phyloP scores from a whole-genome alignment of 129 eudicot species.

The Centella asiatica region DNA sequence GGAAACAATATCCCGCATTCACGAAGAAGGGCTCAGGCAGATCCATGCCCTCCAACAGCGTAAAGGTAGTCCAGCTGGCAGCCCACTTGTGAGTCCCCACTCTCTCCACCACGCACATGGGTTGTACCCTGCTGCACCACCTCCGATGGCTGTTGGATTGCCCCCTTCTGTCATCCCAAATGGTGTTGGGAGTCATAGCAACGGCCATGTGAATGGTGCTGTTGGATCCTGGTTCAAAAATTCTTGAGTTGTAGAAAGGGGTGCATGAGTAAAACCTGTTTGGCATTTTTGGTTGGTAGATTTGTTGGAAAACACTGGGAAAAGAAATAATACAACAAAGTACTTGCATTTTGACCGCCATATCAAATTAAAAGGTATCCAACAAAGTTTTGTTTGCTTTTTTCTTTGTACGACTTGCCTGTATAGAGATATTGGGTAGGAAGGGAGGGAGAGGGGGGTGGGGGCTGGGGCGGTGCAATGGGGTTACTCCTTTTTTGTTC shows the following conservation, averaged over 20 bases:
- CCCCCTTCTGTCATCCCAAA: constrained; percentile 50
- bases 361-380: constrained; percentile 21
- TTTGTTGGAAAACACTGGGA: constrained; percentile 22
- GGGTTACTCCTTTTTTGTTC: too few relatives aligned
- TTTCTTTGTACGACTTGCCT: too few relatives aligned
- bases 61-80: constrained; percentile 50
- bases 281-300: constrained; percentile 47
- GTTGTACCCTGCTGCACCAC: constrained; percentile 45
- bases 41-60: constrained; percentile 77
- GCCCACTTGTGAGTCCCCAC: constrained; percentile 60
- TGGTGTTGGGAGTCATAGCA: constrained; percentile 62
- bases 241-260: constrained; percentile 30
- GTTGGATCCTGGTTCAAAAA: constrained; percentile 90
- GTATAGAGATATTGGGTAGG: too few relatives aligned
- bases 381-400: constrained; percentile 16
- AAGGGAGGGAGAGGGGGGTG: too few relatives aligned
- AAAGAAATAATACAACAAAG: constrained; percentile 17
- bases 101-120: constrained; percentile 50
- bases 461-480: too few relatives aligned
- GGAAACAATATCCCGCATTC: constrained; percentile 82
- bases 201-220: constrained; percentile 75
- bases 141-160: constrained; percentile 66
- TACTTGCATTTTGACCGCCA: constrained; percentile 16
- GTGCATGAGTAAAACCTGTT: constrained; percentile 20
- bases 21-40: constrained; percentile 88